Conservation (phyloP, 164 flowering plant species). For the Vitis vinifera region ASM3070453v1 NC_081810.1:4869001-4869500, state of each 20-base stretch:
- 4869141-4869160: conserved; percentile 64
- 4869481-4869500: no score
- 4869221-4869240: conserved; percentile 43
- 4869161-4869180: conserved; percentile 96
- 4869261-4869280: conserved; percentile 84
- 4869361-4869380: no score
- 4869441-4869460: no score
- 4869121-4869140: conserved; percentile 83
- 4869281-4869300: conserved; percentile 78
- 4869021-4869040: conserved; percentile 61
- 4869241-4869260: conserved; percentile 55
- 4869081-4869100: conserved; percentile 73
- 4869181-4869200: conserved; percentile 76
- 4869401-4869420: no score
- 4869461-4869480: no score
- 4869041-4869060: conserved; percentile 92
- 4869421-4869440: no score
- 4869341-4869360: neutral
- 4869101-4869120: conserved; percentile 91
- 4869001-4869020: no score
- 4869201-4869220: conserved; percentile 63
- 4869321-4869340: conserved; percentile 7
- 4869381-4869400: no score
- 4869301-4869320: conserved; percentile 96
- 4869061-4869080: conserved; percentile 78